Percentiles rank a stretch among this genome's conserved stretches.
Evolutionary conservation across 2,329 filamentous ascomycete species (phyloP).

Genomic region (Colletotrichum lupini): DNA sequence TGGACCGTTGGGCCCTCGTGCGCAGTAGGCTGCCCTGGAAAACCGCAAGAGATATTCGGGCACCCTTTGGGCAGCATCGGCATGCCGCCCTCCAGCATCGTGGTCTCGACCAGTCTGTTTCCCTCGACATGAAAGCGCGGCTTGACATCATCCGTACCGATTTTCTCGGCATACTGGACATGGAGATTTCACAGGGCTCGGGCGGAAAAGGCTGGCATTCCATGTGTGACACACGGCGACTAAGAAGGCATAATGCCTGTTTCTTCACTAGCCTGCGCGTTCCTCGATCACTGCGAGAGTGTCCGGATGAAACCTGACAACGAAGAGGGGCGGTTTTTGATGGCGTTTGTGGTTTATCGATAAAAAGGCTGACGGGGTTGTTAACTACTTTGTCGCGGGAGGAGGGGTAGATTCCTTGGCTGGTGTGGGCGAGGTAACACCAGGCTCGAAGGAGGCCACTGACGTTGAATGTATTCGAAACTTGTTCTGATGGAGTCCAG

Average conservation of each 20-base stretch:
- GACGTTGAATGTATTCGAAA: conserved; percentile 18
- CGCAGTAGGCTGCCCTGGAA: background rate
- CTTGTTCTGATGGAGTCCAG: conserved; percentile 3
- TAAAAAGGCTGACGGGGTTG: conserved; percentile 2
- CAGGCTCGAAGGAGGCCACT: conserved; percentile 11
- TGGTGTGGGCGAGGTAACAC: conserved; percentile 16
- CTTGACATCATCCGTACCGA: conserved; percentile 3
- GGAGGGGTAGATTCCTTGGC: conserved; percentile 26
- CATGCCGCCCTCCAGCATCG: background rate
- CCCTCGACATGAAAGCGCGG: background rate
- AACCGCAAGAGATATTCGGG: too few species aligned
- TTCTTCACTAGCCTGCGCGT: background rate
- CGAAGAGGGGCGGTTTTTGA: background rate
- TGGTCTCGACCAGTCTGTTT: background rate
- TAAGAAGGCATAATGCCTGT: conserved; percentile 14
- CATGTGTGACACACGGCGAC: background rate
- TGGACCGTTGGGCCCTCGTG: background rate
- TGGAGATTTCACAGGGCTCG: background rate
- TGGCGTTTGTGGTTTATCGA: conserved; percentile 15
- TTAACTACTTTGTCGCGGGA: conserved; percentile 6
- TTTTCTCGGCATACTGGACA: background rate
- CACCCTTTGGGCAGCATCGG: background rate
- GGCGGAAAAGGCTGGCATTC: background rate
- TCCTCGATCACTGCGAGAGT: background rate
- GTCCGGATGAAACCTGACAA: conserved; percentile 19